A percentile compares a stretch with the other conserved stretches of the same genome.
phyloP scores from a whole-genome alignment of 2,329 filamentous ascomycete species.

The Ilyonectria destructans region DNA sequence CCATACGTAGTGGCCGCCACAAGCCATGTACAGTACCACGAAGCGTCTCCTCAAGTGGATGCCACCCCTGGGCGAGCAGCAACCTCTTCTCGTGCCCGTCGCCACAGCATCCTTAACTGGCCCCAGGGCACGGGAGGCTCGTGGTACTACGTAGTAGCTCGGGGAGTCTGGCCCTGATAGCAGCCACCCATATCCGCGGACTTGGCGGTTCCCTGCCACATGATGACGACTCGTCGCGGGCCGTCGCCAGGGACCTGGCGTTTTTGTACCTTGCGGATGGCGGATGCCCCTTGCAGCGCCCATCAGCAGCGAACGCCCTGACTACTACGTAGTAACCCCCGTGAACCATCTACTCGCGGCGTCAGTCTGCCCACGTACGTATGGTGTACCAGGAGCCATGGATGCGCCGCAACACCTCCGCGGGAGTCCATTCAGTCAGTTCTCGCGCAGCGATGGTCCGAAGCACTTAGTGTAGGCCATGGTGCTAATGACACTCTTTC shows the following conservation, averaged over 20 bases:
- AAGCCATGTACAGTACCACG: not conserved
- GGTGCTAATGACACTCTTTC: constrained; percentile 22
- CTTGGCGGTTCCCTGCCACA: constrained; percentile 14
- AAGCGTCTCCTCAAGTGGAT: not conserved
- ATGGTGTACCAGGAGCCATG: not conserved
- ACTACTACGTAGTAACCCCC: too few species aligned
- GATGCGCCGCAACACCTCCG: not conserved
- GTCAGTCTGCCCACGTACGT: constrained; percentile 13
- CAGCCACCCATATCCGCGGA: constrained; percentile 17
- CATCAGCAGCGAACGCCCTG: constrained; percentile 19
- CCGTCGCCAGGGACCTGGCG: too few species aligned
- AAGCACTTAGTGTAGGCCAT: constrained; percentile 41
- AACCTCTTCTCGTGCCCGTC: not conserved
- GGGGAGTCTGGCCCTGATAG: not conserved
- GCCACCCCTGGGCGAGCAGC: not conserved
- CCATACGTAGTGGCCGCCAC: not conserved
- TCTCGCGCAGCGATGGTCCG: constrained; percentile 46
- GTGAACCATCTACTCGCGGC: constrained; percentile 25
- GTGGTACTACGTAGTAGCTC: not conserved
- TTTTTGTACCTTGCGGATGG: constrained; percentile 15
- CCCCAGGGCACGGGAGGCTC: not conserved
- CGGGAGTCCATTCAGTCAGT: not conserved
- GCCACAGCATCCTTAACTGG: not conserved
- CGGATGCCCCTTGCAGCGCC: constrained; percentile 16
- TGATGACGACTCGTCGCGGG: constrained; percentile 27